A percentile compares a stretch with the other conserved stretches of the same genome.
Evolutionary conservation across 83 land plant species (phyloP).

Genomic region (Thuja plicata): DNA sequence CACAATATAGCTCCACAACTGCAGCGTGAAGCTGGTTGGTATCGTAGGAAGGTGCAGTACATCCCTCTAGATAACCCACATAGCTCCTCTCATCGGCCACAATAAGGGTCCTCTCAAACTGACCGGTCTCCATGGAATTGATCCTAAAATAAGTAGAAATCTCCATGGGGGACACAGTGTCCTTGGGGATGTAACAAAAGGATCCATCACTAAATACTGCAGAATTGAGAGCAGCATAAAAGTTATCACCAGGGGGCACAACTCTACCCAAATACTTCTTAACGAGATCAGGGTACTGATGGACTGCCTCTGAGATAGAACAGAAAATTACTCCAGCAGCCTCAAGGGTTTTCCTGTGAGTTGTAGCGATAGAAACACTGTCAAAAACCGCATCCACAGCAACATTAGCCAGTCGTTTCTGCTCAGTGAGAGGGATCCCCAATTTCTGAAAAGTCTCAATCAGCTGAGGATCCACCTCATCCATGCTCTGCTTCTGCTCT

Average conservation of each 20-base stretch:
- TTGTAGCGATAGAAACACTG: constrained; percentile 96
- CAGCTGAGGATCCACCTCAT: constrained; percentile 94
- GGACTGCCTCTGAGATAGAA: constrained; percentile 95
- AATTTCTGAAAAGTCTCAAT: constrained; percentile 78
- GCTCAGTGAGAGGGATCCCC: constrained; percentile 91
- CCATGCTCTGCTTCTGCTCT: constrained; percentile 83
- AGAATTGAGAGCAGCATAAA: constrained; percentile 90
- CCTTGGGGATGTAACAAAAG: constrained; percentile 93
- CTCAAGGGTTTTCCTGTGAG: constrained; percentile 85
- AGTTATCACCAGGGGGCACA: constrained; percentile 93
- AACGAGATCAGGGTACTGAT: constrained; percentile 90
- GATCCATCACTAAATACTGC: constrained; percentile 99
- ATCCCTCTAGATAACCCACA: constrained; percentile 96
- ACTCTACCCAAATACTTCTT: constrained; percentile 86
- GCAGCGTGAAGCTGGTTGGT: constrained; percentile 98
- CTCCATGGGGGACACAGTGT: constrained; percentile 94
- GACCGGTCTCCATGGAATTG: constrained; percentile 94
- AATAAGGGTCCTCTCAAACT: constrained; percentile 97
- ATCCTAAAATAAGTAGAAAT: constrained; percentile 96
- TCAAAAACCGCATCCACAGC: constrained; percentile 99
- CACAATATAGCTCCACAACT: constrained; percentile 94
- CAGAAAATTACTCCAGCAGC: constrained; percentile 93
- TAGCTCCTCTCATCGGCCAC: constrained; percentile 90
- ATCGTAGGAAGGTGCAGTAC: constrained; percentile 97
- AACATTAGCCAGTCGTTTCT: constrained; percentile 90